Conservation (phyloP, 1,139 yeast species). For the Insectozyma bohioensis region DNA sequence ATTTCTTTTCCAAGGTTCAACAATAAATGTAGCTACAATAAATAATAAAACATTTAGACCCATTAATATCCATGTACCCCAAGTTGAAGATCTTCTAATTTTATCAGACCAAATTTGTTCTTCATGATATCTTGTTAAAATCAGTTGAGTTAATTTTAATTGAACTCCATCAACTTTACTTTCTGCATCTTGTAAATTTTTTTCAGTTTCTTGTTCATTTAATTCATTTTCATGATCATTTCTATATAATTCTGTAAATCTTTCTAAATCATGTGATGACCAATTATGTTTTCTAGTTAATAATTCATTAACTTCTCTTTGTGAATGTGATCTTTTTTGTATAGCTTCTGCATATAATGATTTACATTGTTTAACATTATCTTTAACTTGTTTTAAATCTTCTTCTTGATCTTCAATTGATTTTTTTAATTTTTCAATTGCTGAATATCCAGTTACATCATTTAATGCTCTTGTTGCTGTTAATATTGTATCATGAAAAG, state of each 20-base stretch:
- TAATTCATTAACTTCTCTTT: slow-evolving; percentile 83
- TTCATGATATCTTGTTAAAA: slow-evolving; percentile 87
- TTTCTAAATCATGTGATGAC: slow-evolving; percentile 74
- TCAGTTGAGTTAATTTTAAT: slow-evolving; percentile 68
- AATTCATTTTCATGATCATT: slow-evolving; percentile 78
- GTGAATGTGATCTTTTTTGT: slow-evolving; percentile 65
- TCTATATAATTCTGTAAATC: slow-evolving; percentile 78
- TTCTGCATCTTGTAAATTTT: slow-evolving; percentile 57
- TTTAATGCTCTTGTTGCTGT: slow-evolving; percentile 76
- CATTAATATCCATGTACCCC: slow-evolving; percentile 95
- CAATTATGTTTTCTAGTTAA: slow-evolving; percentile 83
- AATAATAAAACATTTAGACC: slow-evolving; percentile 80
- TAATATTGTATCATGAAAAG: slow-evolving; percentile 63
- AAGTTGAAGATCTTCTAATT: slow-evolving; percentile 88
- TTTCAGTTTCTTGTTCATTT: slow-evolving; percentile 54
- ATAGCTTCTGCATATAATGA: slow-evolving; percentile 61
- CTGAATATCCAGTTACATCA: slow-evolving; percentile 89
- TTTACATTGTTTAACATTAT: slow-evolving; percentile 51
- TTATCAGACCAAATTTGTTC: slow-evolving; percentile 99
- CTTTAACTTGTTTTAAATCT: slow-evolving; percentile 51
- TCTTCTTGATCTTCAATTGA: slow-evolving; percentile 54
- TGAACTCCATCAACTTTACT: slow-evolving; percentile 67
- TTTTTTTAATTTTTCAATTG: slow-evolving; percentile 70
- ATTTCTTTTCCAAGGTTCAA: slow-evolving; percentile 93
- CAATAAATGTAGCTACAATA: slow-evolving; percentile 74